Evolutionary conservation across 116 monocot genomes (phyloP).

Genomic region (Posidonia oceanica): DNA sequence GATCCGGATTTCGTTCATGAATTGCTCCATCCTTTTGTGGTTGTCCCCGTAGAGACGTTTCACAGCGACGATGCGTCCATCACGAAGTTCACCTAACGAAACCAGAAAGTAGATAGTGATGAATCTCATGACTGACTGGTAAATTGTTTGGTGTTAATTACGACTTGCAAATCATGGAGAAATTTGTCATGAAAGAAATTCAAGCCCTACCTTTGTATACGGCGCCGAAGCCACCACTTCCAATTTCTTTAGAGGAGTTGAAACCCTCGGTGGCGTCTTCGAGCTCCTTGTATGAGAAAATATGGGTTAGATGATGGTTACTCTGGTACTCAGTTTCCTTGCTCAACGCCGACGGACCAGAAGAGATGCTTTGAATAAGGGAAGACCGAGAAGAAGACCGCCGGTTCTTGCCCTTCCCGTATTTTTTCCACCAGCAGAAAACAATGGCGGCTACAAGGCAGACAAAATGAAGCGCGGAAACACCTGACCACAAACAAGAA

Average conservation of each 20-base stretch:
- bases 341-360: background rate
- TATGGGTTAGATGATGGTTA: slow-evolving; percentile 16
- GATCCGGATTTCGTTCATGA: slow-evolving; percentile 60
- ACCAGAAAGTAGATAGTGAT: background rate
- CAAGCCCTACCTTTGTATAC: slow-evolving; percentile 64
- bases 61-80: slow-evolving; percentile 66
- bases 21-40: slow-evolving; percentile 52
- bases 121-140: background rate
- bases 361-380: slow-evolving; percentile 4
- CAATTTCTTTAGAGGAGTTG: slow-evolving; percentile 35
- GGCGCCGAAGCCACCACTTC: slow-evolving; percentile 76
- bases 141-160: background rate
- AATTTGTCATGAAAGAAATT: no score
- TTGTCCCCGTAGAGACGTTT: slow-evolving; percentile 63
- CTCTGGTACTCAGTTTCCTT: slow-evolving; percentile 22
- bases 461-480: background rate
- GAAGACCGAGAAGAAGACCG: background rate
- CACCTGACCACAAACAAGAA: background rate
- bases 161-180: background rate
- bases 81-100: slow-evolving; percentile 35
- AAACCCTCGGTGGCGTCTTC: slow-evolving; percentile 64
- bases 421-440: background rate
- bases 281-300: slow-evolving; percentile 75
- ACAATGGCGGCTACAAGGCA: background rate
- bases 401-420: slow-evolving; percentile 2